phyloP scores from a whole-genome alignment of 2,329 filamentous ascomycete genomes.

The Aspergillus chevalieri region DNA sequence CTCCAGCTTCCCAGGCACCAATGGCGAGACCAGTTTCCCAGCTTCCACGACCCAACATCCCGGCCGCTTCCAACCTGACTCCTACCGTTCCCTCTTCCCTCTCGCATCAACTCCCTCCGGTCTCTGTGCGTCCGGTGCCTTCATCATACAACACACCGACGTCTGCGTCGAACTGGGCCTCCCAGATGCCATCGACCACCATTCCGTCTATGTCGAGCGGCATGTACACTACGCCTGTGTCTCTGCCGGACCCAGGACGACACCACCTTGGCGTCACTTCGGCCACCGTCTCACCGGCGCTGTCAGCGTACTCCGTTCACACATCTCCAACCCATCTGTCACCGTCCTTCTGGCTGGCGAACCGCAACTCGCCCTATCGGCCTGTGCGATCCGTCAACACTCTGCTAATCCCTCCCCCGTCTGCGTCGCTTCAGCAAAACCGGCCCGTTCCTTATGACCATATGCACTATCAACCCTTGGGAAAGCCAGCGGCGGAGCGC shows the following conservation, averaged over 20 bases:
- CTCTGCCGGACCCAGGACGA: slow-evolving; percentile 32
- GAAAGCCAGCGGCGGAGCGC: slow-evolving; percentile 61
- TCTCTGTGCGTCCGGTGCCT: slow-evolving; percentile 66
- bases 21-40: slow-evolving; percentile 42
- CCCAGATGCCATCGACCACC: slow-evolving; percentile 31
- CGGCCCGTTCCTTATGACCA: slow-evolving; percentile 59
- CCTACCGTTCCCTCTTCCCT: slow-evolving; percentile 36
- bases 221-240: slow-evolving; percentile 23
- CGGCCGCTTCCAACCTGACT: slow-evolving; percentile 51
- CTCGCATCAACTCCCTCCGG: slow-evolving; percentile 52
- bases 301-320: slow-evolving; percentile 57
- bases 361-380: slow-evolving; percentile 86
- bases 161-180: slow-evolving; percentile 47
- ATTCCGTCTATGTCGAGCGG: slow-evolving; percentile 23
- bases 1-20: slow-evolving; percentile 28
- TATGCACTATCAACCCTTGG: slow-evolving; percentile 78
- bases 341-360: slow-evolving; percentile 78
- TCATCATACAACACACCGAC: slow-evolving; percentile 56
- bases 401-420: slow-evolving; percentile 80
- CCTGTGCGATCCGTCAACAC: slow-evolving; percentile 86
- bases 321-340: slow-evolving; percentile 68
- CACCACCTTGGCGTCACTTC: slow-evolving; percentile 49
- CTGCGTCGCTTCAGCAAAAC: slow-evolving; percentile 70
- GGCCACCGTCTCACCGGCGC: slow-evolving; percentile 58
- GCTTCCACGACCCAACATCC: slow-evolving; percentile 66